These are phyloP conservation scores for Dactylellina leptospora DNA, from an alignment of 2,329 filamentous ascomycete genomes.

Conservation along the genomic window DNA sequence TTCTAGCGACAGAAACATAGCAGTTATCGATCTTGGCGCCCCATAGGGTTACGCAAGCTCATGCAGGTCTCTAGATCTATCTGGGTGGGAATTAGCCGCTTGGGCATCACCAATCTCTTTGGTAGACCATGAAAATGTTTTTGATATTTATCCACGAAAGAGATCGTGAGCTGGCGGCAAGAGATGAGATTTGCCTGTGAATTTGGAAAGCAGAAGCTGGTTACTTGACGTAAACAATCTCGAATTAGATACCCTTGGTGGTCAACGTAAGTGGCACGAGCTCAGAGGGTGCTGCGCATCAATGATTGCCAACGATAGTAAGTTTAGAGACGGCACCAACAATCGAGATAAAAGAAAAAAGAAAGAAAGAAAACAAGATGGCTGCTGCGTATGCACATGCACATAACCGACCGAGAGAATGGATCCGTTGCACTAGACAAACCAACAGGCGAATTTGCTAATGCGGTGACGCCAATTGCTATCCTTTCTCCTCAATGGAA, in stretches of 20 bases:
- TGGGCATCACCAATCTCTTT: constrained; percentile 23
- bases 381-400: not conserved
- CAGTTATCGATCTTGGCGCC: constrained; percentile 48
- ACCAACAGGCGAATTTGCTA: constrained; percentile 13
- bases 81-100: constrained; percentile 42
- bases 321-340: not conserved
- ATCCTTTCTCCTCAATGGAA: constrained; percentile 22
- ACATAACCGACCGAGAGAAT: constrained; percentile 9
- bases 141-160: constrained; percentile 4
- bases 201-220: constrained; percentile 37
- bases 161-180: constrained; percentile 30
- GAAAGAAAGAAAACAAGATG: not conserved
- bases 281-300: not conserved
- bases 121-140: constrained; percentile 2
- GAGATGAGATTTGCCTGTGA: constrained; percentile 10
- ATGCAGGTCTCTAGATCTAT: constrained; percentile 47
- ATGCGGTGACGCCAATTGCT: constrained; percentile 19
- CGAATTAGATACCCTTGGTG: not conserved
- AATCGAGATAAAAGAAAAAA: not conserved
- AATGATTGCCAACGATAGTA: not conserved
- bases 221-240: constrained; percentile 9
- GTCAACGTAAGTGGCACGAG: constrained; percentile 8
- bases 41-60: constrained; percentile 53
- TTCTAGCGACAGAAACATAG: constrained; percentile 49
- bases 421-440: too few relatives aligned